These are phyloP conservation scores for Apiospora rasikravindrae DNA, from an alignment of 2,329 filamentous ascomycete species.

Conservation along the genomic window DNA sequence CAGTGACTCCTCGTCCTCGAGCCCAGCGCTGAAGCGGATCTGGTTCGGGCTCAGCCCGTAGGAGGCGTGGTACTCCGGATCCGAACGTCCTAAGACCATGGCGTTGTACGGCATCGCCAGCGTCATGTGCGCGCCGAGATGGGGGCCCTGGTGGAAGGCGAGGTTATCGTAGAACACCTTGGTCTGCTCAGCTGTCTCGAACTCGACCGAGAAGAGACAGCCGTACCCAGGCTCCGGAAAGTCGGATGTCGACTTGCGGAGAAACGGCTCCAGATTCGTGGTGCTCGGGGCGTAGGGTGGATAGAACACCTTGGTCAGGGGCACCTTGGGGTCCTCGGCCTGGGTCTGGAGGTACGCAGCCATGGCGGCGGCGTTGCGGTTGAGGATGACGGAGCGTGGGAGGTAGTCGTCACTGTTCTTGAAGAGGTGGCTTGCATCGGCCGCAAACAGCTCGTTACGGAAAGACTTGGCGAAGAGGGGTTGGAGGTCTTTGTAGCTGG, in stretches of 20 bases:
- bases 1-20: conserved; percentile 50
- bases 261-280: conserved; percentile 31
- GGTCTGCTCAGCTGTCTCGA: conserved; percentile 47
- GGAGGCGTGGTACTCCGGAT: conserved; percentile 42
- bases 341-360: conserved; percentile 44
- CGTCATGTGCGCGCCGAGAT: conserved; percentile 59
- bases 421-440: conserved; percentile 52
- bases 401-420: conserved; percentile 52
- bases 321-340: conserved; percentile 38
- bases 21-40: conserved; percentile 52
- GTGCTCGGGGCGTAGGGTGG: conserved; percentile 40
- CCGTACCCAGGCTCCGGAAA: conserved; percentile 58
- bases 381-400: conserved; percentile 43
- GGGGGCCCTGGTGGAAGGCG: conserved; percentile 56
- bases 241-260: conserved; percentile 46
- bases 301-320: conserved; percentile 50
- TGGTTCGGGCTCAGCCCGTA: conserved; percentile 47
- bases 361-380: conserved; percentile 51
- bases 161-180: conserved; percentile 55
- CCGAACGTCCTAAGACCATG: conserved; percentile 47
- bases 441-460: conserved; percentile 52
- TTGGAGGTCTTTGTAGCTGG: conserved; percentile 27
- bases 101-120: conserved; percentile 54
- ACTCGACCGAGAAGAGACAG: conserved; percentile 58
- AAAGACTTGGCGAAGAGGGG: conserved; percentile 35